These are phyloP conservation scores for Alectoria sarmentosa DNA, from an alignment of 495 filamentous ascomycete species.

Conservation along the genomic window DNA sequence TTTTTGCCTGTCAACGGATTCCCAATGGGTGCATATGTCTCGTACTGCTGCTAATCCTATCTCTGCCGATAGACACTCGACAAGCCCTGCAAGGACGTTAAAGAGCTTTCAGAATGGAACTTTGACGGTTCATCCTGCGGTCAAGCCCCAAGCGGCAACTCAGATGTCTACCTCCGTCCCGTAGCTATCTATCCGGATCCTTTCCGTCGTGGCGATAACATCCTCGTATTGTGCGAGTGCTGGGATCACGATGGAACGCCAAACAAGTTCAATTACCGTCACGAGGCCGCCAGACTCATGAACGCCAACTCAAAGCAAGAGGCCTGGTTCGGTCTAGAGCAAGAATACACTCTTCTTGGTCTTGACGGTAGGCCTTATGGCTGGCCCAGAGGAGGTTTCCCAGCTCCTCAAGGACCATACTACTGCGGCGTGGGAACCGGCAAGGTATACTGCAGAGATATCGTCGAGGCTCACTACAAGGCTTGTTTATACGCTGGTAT, in stretches of 20 bases:
- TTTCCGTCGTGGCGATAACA: slow-evolving; percentile 78
- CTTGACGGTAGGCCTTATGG: slow-evolving; percentile 81
- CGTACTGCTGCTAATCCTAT: slow-evolving; percentile 20
- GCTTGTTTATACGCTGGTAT: slow-evolving; percentile 88
- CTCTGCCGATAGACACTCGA: slow-evolving; percentile 60
- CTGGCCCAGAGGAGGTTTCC: slow-evolving; percentile 95
- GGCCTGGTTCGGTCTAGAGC: slow-evolving; percentile 98
- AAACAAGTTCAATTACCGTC: slow-evolving; percentile 98
- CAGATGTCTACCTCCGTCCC: slow-evolving; percentile 94
- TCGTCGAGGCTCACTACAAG: slow-evolving; percentile 98
- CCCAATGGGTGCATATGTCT: not conserved
- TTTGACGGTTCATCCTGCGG: slow-evolving; percentile 95
- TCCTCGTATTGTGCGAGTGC: slow-evolving; percentile 90
- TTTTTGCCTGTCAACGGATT: not conserved
- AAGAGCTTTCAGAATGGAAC: slow-evolving; percentile 97
- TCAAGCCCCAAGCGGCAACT: slow-evolving; percentile 94
- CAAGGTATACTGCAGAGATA: slow-evolving; percentile 96
- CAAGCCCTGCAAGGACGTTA: slow-evolving; percentile 53
- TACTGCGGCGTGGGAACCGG: slow-evolving; percentile 98
- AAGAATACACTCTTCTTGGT: slow-evolving; percentile 94
- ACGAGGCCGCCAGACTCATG: slow-evolving; percentile 84
- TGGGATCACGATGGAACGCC: slow-evolving; percentile 94
- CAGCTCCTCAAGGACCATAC: slow-evolving; percentile 95
- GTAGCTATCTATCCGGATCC: slow-evolving; percentile 88
- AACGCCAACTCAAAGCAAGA: slow-evolving; percentile 71